A percentile compares a stretch with the other conserved stretches of the same genome.
Evolutionary conservation across 805 yeast genomes (phyloP).

Genomic region (Hanseniaspora thailandica): DNA sequence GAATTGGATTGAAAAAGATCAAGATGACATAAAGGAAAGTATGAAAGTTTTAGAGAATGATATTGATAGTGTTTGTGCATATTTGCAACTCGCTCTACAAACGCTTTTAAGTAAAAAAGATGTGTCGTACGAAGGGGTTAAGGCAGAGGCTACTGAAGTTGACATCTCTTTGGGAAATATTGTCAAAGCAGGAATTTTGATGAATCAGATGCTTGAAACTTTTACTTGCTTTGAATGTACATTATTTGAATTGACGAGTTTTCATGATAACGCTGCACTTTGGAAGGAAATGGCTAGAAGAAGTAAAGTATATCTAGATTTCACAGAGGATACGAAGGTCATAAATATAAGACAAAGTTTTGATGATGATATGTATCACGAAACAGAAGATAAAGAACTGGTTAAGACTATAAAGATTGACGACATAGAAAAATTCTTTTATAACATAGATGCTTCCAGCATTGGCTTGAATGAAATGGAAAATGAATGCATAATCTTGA

Average conservation of each 20-base stretch:
- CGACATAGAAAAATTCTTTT: slow-evolving; percentile 7
- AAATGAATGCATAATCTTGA: background rate
- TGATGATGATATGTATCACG: slow-evolving; percentile 64
- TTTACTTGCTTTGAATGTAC: slow-evolving; percentile 1
- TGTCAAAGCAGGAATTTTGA: background rate
- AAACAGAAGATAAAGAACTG: slow-evolving; percentile 35
- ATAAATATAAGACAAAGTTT: slow-evolving; percentile 45
- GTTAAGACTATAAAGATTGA: slow-evolving; percentile 15
- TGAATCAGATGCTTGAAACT: background rate
- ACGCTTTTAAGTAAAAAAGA: background rate
- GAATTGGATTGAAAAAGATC: background rate
- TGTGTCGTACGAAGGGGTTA: background rate
- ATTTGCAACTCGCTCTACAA: background rate
- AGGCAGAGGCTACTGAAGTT: background rate
- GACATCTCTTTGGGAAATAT: background rate
- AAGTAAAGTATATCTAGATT: slow-evolving; percentile 34
- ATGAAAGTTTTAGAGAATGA: background rate
- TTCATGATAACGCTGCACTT: slow-evolving; percentile 21
- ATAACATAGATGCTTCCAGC: background rate
- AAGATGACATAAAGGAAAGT: background rate
- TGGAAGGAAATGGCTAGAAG: slow-evolving; percentile 69
- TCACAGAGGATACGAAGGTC: background rate
- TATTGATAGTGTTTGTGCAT: slow-evolving; percentile 6
- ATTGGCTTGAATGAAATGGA: slow-evolving; percentile 10
- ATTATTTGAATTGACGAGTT: slow-evolving; percentile 5